Evolutionary conservation across 345 rosid genomes (phyloP).

Genomic region (Geranium brycei): DNA sequence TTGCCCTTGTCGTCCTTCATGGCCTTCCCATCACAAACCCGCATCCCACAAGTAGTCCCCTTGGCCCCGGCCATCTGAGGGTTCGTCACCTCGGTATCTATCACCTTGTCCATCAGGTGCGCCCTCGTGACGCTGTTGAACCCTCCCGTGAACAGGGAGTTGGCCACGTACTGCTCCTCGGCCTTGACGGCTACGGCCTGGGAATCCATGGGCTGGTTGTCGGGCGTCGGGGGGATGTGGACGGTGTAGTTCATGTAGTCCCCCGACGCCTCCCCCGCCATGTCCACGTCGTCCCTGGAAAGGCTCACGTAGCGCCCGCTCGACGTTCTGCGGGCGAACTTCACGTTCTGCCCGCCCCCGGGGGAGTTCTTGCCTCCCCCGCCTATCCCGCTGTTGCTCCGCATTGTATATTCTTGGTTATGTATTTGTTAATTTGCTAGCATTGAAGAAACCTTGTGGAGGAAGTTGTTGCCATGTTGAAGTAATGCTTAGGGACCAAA

Average conservation of each 20-base stretch:
- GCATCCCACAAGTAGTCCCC: constrained; percentile 74
- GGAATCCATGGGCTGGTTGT: constrained; percentile 76
- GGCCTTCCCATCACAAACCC: constrained; percentile 78
- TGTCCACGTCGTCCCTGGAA: constrained; percentile 70
- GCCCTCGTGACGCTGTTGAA: constrained; percentile 92
- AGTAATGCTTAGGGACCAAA: too few relatives aligned
- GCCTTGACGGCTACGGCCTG: constrained; percentile 34
- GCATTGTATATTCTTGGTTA: neutral
- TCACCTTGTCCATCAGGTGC: constrained; percentile 95
- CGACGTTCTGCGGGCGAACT: constrained; percentile 79
- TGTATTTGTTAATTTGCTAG: too few relatives aligned
- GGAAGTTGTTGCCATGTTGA: too few relatives aligned
- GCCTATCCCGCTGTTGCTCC: neutral
- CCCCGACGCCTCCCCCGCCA: constrained; percentile 62
- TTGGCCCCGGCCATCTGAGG: constrained; percentile 94
- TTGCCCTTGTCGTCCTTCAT: constrained; percentile 86
- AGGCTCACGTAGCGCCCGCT: constrained; percentile 89
- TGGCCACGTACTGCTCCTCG: constrained; percentile 91
- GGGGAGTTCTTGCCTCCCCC: neutral
- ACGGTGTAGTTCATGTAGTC: constrained; percentile 88
- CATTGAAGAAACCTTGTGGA: too few relatives aligned
- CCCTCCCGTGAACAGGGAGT: constrained; percentile 85
- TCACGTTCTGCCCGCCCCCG: constrained; percentile 57
- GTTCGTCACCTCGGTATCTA: constrained; percentile 79
- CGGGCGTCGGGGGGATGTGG: constrained; percentile 89